Evolutionary conservation across 805 yeast genomes (phyloP), one percentile per base, ranked within the genome.

Genomic region (Ogataea polymorpha): DNA sequence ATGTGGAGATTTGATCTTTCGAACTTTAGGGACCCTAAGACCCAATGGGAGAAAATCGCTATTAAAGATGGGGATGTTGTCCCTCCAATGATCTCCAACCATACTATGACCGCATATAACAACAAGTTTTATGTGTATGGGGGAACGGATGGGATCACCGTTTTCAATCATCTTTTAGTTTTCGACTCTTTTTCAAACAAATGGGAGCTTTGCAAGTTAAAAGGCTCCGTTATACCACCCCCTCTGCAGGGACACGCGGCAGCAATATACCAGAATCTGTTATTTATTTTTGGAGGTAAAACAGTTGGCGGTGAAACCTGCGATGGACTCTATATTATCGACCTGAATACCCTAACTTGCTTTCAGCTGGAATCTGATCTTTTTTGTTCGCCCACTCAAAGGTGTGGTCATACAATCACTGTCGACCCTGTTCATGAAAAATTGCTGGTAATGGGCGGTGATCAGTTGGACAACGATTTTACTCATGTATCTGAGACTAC

Each of bases 231-330:
- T 13, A 50, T 63, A 10, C 97, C 96, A 2, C 82, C 85, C 3
- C 91, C 97, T 0, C 75, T 90, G 44, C 95, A 89, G 63, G 96
- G 91, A 56, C 99, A 93, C 62, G 79, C 96, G 3, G 80, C 96
- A 11, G 75, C 91, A 10, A 65, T 89, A 25, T 84, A 82, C 43
- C 82, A 81, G 45, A 90, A 88, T 54, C 71, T 82, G 37, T 72
- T 93, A 75, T 85, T 84, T 55, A 76, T 91, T 11, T 81, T 83
- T 58, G 99, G 99, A 28, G 99, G 99, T 37, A 86, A 89, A 56
- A 80, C 84, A 46, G 67, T 75, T 24, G 73, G 78, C 47, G 96
- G 95, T 32, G 72, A 72, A 30, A 79, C 87, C 39, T 71, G 82
- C 44, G 75, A 75, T 53, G 75, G 78, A 24, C 72, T 89, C 38